These are phyloP conservation scores for Cucurbita maxima DNA, from an alignment of 306 rosid species.

Conservation along the genomic window DNA sequence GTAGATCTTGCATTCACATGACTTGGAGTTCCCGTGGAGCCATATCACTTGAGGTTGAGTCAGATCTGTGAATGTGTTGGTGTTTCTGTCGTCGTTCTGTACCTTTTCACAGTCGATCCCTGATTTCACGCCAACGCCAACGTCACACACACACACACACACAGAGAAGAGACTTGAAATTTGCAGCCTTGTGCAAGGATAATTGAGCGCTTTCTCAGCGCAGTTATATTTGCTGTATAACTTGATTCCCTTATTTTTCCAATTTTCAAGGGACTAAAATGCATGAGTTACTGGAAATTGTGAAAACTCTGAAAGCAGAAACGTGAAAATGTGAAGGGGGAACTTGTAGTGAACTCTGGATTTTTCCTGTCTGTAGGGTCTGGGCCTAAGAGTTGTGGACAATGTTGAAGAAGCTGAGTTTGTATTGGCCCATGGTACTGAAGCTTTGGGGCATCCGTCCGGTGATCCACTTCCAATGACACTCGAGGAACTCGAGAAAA, in stretches of 20 bases:
- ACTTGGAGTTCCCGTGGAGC: constrained; percentile 83
- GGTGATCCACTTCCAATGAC: constrained; percentile 48
- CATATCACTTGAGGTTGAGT: constrained; percentile 69
- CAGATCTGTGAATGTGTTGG: not conserved
- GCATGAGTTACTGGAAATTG: not conserved
- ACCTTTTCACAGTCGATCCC: not conserved
- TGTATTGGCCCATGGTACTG: constrained; percentile 89
- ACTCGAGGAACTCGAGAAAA: constrained; percentile 59
- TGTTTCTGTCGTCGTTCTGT: not conserved
- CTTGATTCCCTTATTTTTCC: not conserved
- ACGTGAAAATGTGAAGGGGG: not conserved
- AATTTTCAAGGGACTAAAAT: not conserved
- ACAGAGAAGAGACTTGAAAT: not conserved
- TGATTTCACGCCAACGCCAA: not conserved
- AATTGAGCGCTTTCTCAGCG: not conserved
- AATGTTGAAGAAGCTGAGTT: constrained; percentile 72
- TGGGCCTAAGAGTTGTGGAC: constrained; percentile 65
- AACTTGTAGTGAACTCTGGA: not conserved
- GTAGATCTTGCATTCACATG: constrained; percentile 78
- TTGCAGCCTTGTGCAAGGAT: not conserved
- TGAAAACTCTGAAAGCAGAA: not conserved
- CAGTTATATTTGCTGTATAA: not conserved
- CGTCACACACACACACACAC: not conserved
- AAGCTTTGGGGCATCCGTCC: constrained; percentile 69
- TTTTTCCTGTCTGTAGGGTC: constrained; percentile 35